Base-by-base conservation (phyloP, 305 asterid species). In the Fraxinus nigra region DNA sequence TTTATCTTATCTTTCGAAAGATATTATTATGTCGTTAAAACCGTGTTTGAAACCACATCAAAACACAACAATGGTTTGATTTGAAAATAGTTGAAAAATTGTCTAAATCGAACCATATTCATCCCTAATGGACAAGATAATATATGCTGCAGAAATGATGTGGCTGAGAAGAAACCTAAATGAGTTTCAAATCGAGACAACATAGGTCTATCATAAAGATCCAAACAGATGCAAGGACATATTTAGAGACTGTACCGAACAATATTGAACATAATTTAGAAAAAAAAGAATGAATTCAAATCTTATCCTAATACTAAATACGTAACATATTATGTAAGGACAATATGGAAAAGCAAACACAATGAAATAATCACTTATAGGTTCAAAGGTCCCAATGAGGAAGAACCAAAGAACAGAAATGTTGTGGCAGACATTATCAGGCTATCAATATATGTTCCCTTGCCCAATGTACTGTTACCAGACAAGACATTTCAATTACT, bases 331-430 rank as follows among this genome's bases (percentile, higher is more conserved):
- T n/a, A 56, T 56, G 4, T 1, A 56, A 59, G 70, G 11, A 7
- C 32, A 59, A 59, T 59, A 59, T 59, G 32, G 70, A 59, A 20
- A 18, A 59, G 30, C 70, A 61, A 20, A n/a, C 28, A 56, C 28
- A 56, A 43, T 43, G 54, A 43, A 43, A 43, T 56, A 7, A 18
- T 56, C 3, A 56, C 67, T 7, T n/a, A 1, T 56, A n/a, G 67
- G 26, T 5, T 56, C 67, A 56, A n/a, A 38, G 84, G 82, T 18
- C 81, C 72, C 67, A 56, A 16, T 51, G 48, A 9, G 79, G 38
- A 72, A 77, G 75, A 51, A 30, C 14, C 54, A 51, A 51, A 14
- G 81, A 78, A 56, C 1, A 59, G 43, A 18, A 75, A 32, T 30
- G 51, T 24, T 40, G n/a, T 30, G 37, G 73, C n/a, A 9, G 69